Evolutionary conservation across 2,329 filamentous ascomycete genomes (phyloP).

Genomic region (Fusarium lyarnte): DNA sequence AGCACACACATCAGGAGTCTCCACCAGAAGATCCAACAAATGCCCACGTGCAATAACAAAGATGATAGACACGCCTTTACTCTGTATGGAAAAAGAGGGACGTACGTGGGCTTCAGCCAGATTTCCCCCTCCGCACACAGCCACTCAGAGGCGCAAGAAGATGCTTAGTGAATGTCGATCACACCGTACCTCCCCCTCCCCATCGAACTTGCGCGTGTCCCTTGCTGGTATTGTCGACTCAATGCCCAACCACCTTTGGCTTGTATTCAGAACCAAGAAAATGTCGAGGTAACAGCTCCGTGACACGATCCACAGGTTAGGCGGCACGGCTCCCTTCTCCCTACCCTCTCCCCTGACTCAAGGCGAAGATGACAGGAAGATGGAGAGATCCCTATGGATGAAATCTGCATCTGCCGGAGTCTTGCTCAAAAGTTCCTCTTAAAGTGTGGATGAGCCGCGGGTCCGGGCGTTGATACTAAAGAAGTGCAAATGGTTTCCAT

Average conservation of each 20-base stretch:
- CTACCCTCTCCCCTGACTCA: conserved; percentile 25
- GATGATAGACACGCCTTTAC: conserved; percentile 15
- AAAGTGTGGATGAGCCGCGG: conserved; percentile 23
- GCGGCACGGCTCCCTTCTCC: conserved; percentile 19
- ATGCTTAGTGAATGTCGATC: conserved; percentile 36
- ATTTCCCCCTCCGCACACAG: conserved; percentile 2
- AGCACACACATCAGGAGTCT: not conserved
- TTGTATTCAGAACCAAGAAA: not conserved
- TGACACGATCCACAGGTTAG: not conserved
- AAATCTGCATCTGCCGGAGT: conserved; percentile 32
- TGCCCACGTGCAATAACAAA: conserved; percentile 25
- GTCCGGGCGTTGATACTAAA: conserved; percentile 30
- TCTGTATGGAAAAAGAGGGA: conserved; percentile 22
- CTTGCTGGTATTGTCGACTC: conserved; percentile 8
- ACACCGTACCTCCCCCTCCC: conserved; percentile 17
- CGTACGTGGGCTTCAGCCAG: conserved; percentile 15
- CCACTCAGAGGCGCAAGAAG: conserved; percentile 22
- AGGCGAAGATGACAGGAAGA: conserved; percentile 4
- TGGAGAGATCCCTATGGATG: conserved; percentile 15
- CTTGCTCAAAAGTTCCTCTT: conserved; percentile 31
- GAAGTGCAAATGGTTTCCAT: conserved; percentile 11
- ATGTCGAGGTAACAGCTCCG: conserved; percentile 16
- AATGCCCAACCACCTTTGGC: conserved; percentile 5
- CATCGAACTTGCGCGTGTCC: not conserved
- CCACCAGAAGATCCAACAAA: conserved; percentile 20